Evolutionary conservation across 257 asterid species (phyloP), one percentile per base, ranked within the genome.

Genomic region (Anisodus tanguticus): DNA sequence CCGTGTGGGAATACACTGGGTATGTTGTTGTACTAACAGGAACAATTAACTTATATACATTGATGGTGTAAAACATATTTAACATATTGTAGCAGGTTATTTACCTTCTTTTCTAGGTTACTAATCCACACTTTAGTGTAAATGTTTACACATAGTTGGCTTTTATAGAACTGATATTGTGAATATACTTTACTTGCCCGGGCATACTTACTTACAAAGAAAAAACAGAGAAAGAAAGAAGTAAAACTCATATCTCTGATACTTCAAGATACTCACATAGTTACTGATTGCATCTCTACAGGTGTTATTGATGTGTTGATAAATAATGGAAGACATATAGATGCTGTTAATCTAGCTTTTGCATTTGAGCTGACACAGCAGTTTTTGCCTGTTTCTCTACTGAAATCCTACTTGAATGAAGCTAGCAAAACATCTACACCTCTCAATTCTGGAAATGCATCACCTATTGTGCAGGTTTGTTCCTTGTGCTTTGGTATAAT

Each of bases 341-440:
- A 97, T 87, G 99, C 99, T 86, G 98, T 95, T 88, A 97, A 97
- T 88, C 90, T 97, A 86, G 97, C 98, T 70, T 90, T 93, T 92
- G 96, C 97, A 47, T 97, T 95, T 86, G 98, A 91, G 88, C 96
- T 94, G 79, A 95, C 97, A 4, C 89, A 91, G 82, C 98, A 90
- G 91, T 97, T 94, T 87, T 87, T 93, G 3, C 98, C 99, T 19
- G 89, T 91, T 77, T 83, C 93, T 49, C 88, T 97, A 19, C 92
- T 97, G 87, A 95, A 93, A 87, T 92, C 94, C 59, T 97, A 93
- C 97, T 90, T 97, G 89, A 77, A 89, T 41, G 98, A 97, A 87
- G 96, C 97, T 83, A 92, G 82, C 59, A 97, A 93, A 84, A 85
- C 85, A 39, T 81, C 93, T 13, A 85, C 97, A 58, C 90, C 97